Conservation (phyloP, 768 basidiomycete genomes). For the Xerocomellus intermedius region DNA sequence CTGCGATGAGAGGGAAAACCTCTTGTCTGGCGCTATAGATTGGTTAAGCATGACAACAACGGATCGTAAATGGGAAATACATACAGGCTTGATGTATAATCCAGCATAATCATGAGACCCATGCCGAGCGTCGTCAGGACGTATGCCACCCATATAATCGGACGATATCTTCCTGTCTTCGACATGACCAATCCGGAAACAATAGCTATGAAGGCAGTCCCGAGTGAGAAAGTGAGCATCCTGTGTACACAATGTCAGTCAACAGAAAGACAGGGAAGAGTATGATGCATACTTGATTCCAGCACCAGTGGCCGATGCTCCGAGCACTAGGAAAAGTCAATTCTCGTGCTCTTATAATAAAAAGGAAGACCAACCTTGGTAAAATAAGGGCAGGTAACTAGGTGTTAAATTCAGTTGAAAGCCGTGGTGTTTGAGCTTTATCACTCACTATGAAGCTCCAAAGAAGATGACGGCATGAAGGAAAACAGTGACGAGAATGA, state of each 20-base stretch:
- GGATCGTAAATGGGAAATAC: neutral
- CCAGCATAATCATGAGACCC: conserved; percentile 74
- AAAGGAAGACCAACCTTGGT: conserved; percentile 42
- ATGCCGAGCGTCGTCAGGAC: conserved; percentile 58
- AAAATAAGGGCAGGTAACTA: conserved; percentile 72
- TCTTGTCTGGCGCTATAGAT: conserved; percentile 55
- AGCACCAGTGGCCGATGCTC: conserved; percentile 67
- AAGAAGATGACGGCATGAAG: conserved; percentile 68
- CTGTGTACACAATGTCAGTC: conserved; percentile 32
- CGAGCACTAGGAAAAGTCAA: conserved; percentile 45
- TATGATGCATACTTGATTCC: conserved; percentile 54
- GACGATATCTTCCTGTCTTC: conserved; percentile 56
- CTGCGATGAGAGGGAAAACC: conserved; percentile 64
- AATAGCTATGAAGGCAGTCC: conserved; percentile 51
- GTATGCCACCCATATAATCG: conserved; percentile 61
- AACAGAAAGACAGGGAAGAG: neutral
- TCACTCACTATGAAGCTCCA: conserved; percentile 33
- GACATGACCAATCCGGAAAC: conserved; percentile 57
- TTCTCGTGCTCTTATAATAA: neutral
- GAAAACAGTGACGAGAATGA: conserved; percentile 56
- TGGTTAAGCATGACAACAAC: conserved; percentile 4
- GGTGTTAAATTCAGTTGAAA: neutral
- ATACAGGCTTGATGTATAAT: conserved; percentile 46
- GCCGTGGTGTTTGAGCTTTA: neutral
- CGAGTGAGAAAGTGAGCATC: conserved; percentile 75